A percentile compares a stretch with the other conserved stretches of the same genome.
These are phyloP conservation scores for Candida multigemmis DNA, from an alignment of 805 yeast genomes.

Conservation along the genomic window DNA sequence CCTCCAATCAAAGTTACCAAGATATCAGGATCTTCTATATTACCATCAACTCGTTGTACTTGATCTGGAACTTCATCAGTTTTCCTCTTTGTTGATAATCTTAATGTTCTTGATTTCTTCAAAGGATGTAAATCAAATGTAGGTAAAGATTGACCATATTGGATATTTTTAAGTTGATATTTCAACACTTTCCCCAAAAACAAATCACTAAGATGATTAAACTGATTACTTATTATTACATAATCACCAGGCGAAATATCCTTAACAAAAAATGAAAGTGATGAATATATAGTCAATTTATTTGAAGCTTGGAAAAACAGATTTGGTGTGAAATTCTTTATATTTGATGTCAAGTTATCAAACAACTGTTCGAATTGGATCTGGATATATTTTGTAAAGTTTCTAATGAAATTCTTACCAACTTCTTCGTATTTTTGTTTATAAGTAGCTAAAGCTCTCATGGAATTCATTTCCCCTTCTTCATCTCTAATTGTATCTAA, in stretches of 20 bases:
- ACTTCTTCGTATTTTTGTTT: slow-evolving; percentile 50
- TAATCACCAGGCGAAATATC: slow-evolving; percentile 44
- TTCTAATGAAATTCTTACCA: slow-evolving; percentile 39
- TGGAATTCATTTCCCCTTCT: slow-evolving; percentile 40
- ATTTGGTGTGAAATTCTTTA: slow-evolving; percentile 22
- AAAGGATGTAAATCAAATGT: slow-evolving; percentile 4
- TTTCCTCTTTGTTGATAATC: slow-evolving; percentile 21
- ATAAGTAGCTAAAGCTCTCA: slow-evolving; percentile 68
- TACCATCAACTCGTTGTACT: slow-evolving; percentile 4
- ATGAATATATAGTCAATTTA: slow-evolving; percentile 19
- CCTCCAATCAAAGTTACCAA: slow-evolving; percentile 27
- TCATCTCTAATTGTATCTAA: slow-evolving; percentile 49
- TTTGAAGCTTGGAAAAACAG: slow-evolving; percentile 15
- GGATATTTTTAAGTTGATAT: slow-evolving; percentile 11
- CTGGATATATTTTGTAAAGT: slow-evolving; percentile 30
- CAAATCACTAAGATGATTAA: slow-evolving; percentile 20
- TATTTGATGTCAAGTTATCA: slow-evolving; percentile 6
- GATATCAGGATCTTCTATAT: slow-evolving; percentile 21
- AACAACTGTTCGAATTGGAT: slow-evolving; percentile 23
- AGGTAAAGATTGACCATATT: slow-evolving; percentile 5
- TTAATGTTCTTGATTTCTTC: slow-evolving; percentile 19
- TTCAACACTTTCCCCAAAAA: slow-evolving; percentile 18
- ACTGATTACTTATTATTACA: slow-evolving; percentile 32
- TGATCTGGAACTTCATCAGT: slow-evolving; percentile 1
- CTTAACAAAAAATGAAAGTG: slow-evolving; percentile 40